A percentile compares a stretch with the other conserved stretches of the same genome.
phyloP scores from a whole-genome alignment of 495 filamentous ascomycete genomes.

The Hapsidospora chrysogenum region DNA sequence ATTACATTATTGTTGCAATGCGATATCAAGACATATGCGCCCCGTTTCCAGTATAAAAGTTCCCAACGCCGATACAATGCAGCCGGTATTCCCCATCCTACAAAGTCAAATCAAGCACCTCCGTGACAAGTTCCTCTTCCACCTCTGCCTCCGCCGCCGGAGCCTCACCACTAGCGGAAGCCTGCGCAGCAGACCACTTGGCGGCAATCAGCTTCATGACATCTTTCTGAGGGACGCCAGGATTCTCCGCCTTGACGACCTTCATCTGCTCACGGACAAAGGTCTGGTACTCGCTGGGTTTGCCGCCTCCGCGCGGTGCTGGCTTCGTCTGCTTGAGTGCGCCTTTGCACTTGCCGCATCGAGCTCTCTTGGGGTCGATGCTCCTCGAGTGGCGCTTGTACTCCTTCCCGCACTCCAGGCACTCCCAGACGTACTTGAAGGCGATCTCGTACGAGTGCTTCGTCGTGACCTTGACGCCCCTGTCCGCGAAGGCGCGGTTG shows the following conservation, averaged over 20 bases:
- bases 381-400: constrained; percentile 74
- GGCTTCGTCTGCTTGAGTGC: constrained; percentile 65
- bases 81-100: too few relatives aligned
- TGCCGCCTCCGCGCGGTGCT: constrained; percentile 34
- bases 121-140: too few relatives aligned
- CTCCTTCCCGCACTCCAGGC: constrained; percentile 44
- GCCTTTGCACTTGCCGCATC: constrained; percentile 56
- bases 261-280: constrained; percentile 53
- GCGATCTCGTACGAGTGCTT: constrained; percentile 78
- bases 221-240: constrained; percentile 37
- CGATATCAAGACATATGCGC: too few relatives aligned
- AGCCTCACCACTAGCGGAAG: too few relatives aligned
- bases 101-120: too few relatives aligned
- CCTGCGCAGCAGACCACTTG: too few relatives aligned
- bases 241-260: constrained; percentile 34
- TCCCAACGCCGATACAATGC: too few relatives aligned
- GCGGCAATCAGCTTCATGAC: constrained; percentile 43
- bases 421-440: constrained; percentile 81
- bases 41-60: too few relatives aligned
- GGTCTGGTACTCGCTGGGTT: constrained; percentile 39
- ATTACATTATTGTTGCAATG: too few relatives aligned
- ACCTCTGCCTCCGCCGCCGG: too few relatives aligned
- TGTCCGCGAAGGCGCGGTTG: constrained; percentile 21
- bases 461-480: constrained; percentile 58
- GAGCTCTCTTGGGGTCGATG: constrained; percentile 45